Evolutionary conservation across 257 asterid genomes (phyloP).

Genomic region (Ilex aquifolium): DNA sequence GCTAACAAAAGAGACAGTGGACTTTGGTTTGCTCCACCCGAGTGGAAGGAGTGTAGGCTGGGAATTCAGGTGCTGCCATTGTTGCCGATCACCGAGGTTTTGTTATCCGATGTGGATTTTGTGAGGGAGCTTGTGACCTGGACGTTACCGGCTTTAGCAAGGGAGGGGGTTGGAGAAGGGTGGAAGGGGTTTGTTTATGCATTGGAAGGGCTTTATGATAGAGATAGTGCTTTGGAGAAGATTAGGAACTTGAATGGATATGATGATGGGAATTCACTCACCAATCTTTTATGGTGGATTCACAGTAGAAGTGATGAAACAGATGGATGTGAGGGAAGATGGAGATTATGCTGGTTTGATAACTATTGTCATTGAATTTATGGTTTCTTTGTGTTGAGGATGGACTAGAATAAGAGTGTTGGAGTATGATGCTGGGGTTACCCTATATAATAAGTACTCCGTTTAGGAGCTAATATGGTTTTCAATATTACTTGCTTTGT

Average conservation of each 20-base stretch:
- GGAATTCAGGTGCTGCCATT: conserved; percentile 84
- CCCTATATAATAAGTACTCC: too few species aligned
- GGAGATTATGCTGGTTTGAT: conserved; percentile 57
- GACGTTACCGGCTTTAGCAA: conserved; percentile 63
- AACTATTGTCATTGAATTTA: conserved; percentile 57
- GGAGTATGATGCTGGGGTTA: too few species aligned
- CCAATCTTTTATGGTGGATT: conserved; percentile 93
- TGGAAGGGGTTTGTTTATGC: conserved; percentile 91
- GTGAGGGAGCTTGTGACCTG: conserved; percentile 63
- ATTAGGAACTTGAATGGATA: conserved; percentile 46
- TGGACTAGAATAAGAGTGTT: too few species aligned
- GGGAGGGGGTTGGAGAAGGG: conserved; percentile 94
- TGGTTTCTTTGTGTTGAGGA: too few species aligned
- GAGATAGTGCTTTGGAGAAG: conserved; percentile 40
- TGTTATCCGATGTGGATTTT: conserved; percentile 58
- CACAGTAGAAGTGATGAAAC: conserved; percentile 48
- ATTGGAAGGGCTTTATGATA: conserved; percentile 69
- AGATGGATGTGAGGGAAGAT: conserved; percentile 29
- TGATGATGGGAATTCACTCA: conserved; percentile 79
- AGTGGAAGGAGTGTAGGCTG: conserved; percentile 70
- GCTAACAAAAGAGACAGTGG: conserved; percentile 76
- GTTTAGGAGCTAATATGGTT: too few species aligned
- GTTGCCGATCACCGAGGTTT: conserved; percentile 63
- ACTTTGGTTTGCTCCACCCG: conserved; percentile 89
- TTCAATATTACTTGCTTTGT: too few species aligned